phyloP scores from a whole-genome alignment of 2,329 filamentous ascomycete species.

The Penicillium sp. region DNA sequence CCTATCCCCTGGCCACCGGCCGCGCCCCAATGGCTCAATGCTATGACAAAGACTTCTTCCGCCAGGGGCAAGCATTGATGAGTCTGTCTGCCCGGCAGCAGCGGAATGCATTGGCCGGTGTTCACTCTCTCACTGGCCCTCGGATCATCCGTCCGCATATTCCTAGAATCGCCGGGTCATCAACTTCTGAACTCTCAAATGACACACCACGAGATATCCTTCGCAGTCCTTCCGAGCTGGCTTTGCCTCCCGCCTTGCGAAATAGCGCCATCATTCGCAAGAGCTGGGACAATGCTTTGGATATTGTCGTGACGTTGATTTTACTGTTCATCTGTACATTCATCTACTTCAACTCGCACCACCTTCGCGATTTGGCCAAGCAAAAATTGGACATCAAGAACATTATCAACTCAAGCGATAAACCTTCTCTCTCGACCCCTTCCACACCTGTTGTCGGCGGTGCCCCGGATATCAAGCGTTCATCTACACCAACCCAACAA shows the following conservation, averaged over 20 bases:
- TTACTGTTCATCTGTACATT: constrained; percentile 42
- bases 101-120: constrained; percentile 65
- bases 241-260: constrained; percentile 40
- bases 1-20: constrained; percentile 81
- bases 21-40: constrained; percentile 59
- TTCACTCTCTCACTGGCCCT: constrained; percentile 60
- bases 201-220: constrained; percentile 40
- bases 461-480: constrained; percentile 26
- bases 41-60: constrained; percentile 53
- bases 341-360: constrained; percentile 44
- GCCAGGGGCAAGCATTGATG: constrained; percentile 37
- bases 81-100: constrained; percentile 48
- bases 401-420: constrained; percentile 42
- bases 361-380: constrained; percentile 42
- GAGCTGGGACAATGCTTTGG: constrained; percentile 45
- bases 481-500: constrained; percentile 23
- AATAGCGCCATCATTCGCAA: constrained; percentile 47
- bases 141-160: constrained; percentile 40
- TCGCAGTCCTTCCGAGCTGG: constrained; percentile 36
- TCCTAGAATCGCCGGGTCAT: constrained; percentile 46
- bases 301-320: constrained; percentile 45
- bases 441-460: constrained; percentile 36
- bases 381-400: constrained; percentile 48
- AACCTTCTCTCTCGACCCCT: constrained; percentile 38
- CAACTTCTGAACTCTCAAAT: constrained; percentile 35